Conservation (phyloP, 768 basidiomycete genomes). For the Pleurotus pulmonarius region DNA sequence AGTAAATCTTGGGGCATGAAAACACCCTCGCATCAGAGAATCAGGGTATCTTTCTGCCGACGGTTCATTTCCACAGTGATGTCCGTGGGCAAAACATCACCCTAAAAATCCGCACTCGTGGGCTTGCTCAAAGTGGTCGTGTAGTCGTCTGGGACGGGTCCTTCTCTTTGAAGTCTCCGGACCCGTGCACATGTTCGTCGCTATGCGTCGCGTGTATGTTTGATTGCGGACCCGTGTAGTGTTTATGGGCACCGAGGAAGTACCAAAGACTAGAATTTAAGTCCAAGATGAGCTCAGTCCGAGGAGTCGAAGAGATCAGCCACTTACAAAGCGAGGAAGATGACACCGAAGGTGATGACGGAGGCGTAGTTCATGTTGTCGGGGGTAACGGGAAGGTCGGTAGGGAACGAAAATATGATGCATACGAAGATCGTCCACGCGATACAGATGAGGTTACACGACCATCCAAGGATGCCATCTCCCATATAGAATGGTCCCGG, state of each 20-base stretch:
- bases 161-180: conserved; percentile 2
- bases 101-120: neutral
- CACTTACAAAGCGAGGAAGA: conserved; percentile 50
- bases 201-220: conserved; percentile 32
- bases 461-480: conserved; percentile 56
- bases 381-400: conserved; percentile 60
- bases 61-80: neutral
- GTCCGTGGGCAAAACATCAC: neutral
- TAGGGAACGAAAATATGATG: conserved; percentile 74
- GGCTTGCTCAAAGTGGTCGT: neutral
- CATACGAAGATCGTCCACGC: conserved; percentile 65
- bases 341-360: conserved; percentile 54
- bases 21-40: neutral
- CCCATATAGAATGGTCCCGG: conserved; percentile 90
- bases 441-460: conserved; percentile 63
- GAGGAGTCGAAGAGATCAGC: neutral
- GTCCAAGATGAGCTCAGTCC: conserved; percentile 5
- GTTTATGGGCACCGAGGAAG: conserved; percentile 43
- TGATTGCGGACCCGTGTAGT: conserved; percentile 58
- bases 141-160: neutral
- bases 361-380: conserved; percentile 82
- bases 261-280: conserved; percentile 43
- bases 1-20: neutral
- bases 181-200: neutral
- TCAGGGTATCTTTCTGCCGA: neutral